phyloP scores from a whole-genome alignment of 202 grass and related monocot genomes.

The Schoenoplectus tabernaemontani region DNA sequence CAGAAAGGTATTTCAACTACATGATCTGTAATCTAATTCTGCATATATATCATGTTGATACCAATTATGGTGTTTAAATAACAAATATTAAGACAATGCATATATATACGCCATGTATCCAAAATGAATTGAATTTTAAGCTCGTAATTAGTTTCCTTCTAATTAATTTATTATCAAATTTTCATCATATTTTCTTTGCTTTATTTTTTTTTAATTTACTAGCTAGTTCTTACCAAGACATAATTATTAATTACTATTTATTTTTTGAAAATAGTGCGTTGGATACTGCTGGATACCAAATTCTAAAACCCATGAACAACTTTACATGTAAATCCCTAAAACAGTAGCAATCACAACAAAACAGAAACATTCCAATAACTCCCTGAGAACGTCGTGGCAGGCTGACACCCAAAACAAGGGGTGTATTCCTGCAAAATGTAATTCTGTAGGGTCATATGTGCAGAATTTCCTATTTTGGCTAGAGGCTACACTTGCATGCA shows the following conservation, averaged over 20 bases:
- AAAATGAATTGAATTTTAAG: too few species aligned
- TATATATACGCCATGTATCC: neutral
- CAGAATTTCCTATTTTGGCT: neutral
- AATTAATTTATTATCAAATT: too few species aligned
- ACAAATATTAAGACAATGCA: neutral
- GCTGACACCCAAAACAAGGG: neutral
- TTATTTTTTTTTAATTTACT: too few species aligned
- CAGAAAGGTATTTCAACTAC: neutral
- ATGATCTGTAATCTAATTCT: neutral
- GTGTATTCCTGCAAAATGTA: neutral
- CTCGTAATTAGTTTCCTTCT: too few species aligned
- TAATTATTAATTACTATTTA: neutral
- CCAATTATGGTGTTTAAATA: neutral
- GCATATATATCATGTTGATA: too few species aligned
- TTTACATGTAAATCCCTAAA: neutral
- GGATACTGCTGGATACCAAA: neutral
- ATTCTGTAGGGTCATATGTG: neutral
- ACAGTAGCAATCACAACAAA: neutral
- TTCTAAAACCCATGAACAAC: neutral
- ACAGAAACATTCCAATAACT: neutral
- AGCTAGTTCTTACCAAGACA: neutral
- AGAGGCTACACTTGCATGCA: neutral
- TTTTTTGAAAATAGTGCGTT: neutral
- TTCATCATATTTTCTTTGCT: too few species aligned
- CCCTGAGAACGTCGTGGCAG: constrained; percentile 3